Evolutionary conservation across 179 eudicot genomes (phyloP), one percentile per base, ranked within the genome.

Genomic region (Pouteria campechiana): DNA sequence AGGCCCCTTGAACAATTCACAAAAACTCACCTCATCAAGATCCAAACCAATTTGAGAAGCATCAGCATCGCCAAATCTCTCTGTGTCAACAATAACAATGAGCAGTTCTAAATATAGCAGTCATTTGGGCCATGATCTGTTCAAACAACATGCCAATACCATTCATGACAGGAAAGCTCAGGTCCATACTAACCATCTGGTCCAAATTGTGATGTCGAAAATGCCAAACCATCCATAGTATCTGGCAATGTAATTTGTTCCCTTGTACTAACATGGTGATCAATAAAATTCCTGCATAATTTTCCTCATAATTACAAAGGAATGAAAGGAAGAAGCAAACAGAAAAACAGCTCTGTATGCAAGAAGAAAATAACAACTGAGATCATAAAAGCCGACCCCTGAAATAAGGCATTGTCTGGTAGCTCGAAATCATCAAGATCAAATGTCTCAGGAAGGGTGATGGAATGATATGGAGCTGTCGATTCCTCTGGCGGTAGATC

Each of bases 401-500:
- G 84, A 44, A 76, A 58, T 42, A 60, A 41, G 17, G 75, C 81
- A 52, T 53, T 63, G 50, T 87, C 94, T 24, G 99, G 99, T 48
- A 92, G 81, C 74, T 92, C 99, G 67, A 92, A 92, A 57, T 87
- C 96, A 63, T 92, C 99, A 51, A 92, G 96, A 70, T 92, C 96
- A 63, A 92, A 92, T 44, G 96, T 92, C 73, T 92, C 99, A 3
- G 99, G 99, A 56, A 92, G 64, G 38, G 99, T 87, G 55, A 92
- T 87, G 17, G 99, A 82, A 59, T 92, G 99, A 60, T 86, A 86
- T 15, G 96, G 99, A 14, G 99, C 99, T 55, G 83, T 92, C 23
- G 99, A 77, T 52, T 92, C 84, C 61, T 92, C 96, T 48, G 99
- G 99, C 18, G 94, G 99, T 42, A 92, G 78, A 69, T 92, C 96